A percentile compares a stretch with the other conserved stretches of the same genome.
phyloP scores from a whole-genome alignment of 805 yeast genomes.

The Candida pseudofarinosa region DNA sequence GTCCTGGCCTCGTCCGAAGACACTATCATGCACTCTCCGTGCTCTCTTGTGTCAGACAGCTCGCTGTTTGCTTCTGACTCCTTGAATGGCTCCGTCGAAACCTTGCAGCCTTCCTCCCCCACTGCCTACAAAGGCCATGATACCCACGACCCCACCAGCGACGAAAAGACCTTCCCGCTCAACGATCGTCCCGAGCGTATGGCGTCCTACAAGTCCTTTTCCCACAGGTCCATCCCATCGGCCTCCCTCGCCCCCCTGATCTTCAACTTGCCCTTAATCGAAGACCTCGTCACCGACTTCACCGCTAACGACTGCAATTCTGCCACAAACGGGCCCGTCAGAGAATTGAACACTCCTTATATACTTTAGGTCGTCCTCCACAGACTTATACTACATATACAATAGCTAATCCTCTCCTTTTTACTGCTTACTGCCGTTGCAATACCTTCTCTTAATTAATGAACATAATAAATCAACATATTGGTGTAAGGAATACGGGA shows the following conservation, averaged over 20 bases:
- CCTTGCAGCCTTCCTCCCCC: slow-evolving; percentile 23
- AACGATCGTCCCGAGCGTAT: too few species aligned
- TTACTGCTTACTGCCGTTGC: background rate
- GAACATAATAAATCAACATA: background rate
- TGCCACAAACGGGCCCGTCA: too few species aligned
- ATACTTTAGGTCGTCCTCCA: background rate
- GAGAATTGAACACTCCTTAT: too few species aligned
- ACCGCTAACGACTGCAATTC: too few species aligned
- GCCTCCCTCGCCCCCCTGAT: background rate
- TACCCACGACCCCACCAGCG: background rate
- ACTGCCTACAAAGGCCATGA: slow-evolving; percentile 18
- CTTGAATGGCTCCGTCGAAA: slow-evolving; percentile 26
- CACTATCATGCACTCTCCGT: background rate
- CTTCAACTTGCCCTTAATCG: background rate
- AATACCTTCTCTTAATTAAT: background rate
- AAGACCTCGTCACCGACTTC: background rate
- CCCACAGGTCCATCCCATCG: background rate
- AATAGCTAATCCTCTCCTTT: background rate
- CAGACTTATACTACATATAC: background rate
- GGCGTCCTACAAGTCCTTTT: background rate
- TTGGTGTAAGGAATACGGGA: too few species aligned
- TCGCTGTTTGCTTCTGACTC: slow-evolving; percentile 5
- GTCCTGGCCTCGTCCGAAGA: background rate
- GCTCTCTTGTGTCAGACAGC: slow-evolving; percentile 10
- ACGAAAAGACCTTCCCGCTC: background rate